Base-by-base conservation (phyloP, 208 protist species). In the Strigomonas oncopelti region DNA sequence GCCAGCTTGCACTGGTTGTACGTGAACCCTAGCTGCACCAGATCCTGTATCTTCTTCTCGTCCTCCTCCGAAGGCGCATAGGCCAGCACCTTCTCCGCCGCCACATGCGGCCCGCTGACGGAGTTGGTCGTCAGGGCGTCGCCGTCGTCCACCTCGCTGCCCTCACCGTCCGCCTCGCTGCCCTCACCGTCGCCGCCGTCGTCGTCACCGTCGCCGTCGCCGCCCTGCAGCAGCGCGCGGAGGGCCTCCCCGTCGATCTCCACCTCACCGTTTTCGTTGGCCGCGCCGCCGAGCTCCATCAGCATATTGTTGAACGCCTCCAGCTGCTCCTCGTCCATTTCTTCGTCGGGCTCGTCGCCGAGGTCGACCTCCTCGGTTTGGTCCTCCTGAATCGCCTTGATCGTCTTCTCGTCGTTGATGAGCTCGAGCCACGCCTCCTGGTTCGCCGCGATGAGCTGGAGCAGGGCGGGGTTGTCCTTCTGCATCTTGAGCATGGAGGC, bases 1-100 rank as follows among this genome's bases (percentile, higher is more conserved):
- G 90, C 87, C 14, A 87, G 45, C 61, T 92, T 93, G 67, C 85
- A 90, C 67, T 92, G 87, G 24, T 93, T 78, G 62, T 88, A 89
- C 13, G 77, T 83, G 52, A 95, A 95, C 0, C 90, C 90, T 11
- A 95, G 73, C 72, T 93, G 84, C 62, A 83, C 81, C 16, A 95
- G 70, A 16, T 83, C 69, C 55, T 95, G 84, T 52, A 95, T 93
- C 79, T 91, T 95, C 46, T 78, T 76, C 69, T 93, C 84, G 24
- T 95, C 90, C 48, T 90, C 84, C 54, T 85, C 81, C 1, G 77
- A 81, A 2, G 85, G 85, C n/a, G 70, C 78, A 48, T 84, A 79
- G 29, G 80, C 74, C 24, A 91, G 69, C 52, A 91, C 34, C 68
- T 95, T 87, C 0, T 84, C 81, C 11, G 86, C 83, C 7, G 83